Evolutionary conservation across 2,329 filamentous ascomycete genomes (phyloP), one percentile per base, ranked within the genome.

Genomic region (Exophiala bonariae): DNA sequence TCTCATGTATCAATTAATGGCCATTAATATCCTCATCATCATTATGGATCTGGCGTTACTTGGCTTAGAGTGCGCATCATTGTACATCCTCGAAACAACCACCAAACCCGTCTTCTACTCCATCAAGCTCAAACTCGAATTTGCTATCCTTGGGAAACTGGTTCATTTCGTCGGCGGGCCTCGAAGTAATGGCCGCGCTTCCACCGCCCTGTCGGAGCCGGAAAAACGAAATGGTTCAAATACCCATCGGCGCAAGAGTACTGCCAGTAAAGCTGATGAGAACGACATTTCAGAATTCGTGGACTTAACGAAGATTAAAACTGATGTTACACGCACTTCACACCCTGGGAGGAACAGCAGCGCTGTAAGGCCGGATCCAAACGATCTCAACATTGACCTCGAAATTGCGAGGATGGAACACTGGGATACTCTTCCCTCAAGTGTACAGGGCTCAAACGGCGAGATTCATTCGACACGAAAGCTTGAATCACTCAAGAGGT

Each of bases 121-220:
- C 57, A 65, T 75, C 62, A 75, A 75, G 55, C 57, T 75, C 38
- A 75, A 75, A 49, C 67, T 75, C n/a, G 72, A 75, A 55, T 75
- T 75, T 53, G 72, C 72, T 16, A 71, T 75, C 19, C 64, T 75
- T 5, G 69, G 70, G 18, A 70, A 73, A 60, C 59, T 74, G 17
- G 65, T 74, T 40, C 62, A 67, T 35, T 60, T 74, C 32, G 70
- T 72, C 31, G 64, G 50, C 19, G 30, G 44, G 10, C 49, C 38
- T 4, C 16, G 16, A 28, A 39, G 30, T 32, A 37, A 16, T 32
- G 34, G 33, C 38, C 48, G 23, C 30, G 23, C 18, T 13, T 46
- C 42, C 17, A 19, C 31, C 6, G 18, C 51, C 4, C 33, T 49
- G 10, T 23, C 45, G 7, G 37, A 39, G 7, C 35, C 31, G 6